Evolutionary conservation across 257 asterid species (phyloP).

Genomic region (Osmanthus fragrans): DNA sequence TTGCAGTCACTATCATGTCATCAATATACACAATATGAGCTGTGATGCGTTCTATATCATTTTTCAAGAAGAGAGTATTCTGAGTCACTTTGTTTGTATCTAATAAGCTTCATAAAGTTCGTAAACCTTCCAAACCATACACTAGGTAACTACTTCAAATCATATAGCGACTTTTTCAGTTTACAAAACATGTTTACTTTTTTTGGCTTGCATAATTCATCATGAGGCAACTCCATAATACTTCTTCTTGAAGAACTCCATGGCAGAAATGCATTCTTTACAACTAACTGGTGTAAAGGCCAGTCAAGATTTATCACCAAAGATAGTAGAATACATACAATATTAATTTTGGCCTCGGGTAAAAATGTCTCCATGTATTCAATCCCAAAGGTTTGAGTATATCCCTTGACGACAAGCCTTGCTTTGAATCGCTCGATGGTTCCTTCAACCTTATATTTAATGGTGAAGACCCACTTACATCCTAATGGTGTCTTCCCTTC

Average conservation of each 20-base stretch:
- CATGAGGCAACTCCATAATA: no score
- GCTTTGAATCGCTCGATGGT: neutral
- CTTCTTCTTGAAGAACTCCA: no score
- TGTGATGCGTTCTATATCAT: neutral
- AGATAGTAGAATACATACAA: no score
- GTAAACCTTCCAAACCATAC: no score
- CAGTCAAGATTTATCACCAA: no score
- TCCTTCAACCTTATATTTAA: neutral
- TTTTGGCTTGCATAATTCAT: neutral
- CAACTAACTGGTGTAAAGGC: no score
- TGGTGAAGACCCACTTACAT: neutral
- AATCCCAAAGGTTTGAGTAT: neutral
- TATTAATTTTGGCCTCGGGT: neutral
- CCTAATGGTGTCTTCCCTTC: neutral
- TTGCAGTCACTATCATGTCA: neutral
- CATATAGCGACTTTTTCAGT: neutral
- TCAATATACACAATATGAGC: neutral
- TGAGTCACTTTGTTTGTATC: neutral
- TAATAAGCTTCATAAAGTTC: neutral
- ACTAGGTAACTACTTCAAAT: neutral
- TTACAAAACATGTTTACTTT: neutral
- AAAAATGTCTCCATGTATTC: neutral
- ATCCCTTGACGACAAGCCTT: neutral
- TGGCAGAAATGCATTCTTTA: no score
- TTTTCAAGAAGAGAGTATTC: neutral